These are phyloP conservation scores for Castanea sativa DNA, from an alignment of 306 rosid genomes.

Conservation along the genomic window DNA sequence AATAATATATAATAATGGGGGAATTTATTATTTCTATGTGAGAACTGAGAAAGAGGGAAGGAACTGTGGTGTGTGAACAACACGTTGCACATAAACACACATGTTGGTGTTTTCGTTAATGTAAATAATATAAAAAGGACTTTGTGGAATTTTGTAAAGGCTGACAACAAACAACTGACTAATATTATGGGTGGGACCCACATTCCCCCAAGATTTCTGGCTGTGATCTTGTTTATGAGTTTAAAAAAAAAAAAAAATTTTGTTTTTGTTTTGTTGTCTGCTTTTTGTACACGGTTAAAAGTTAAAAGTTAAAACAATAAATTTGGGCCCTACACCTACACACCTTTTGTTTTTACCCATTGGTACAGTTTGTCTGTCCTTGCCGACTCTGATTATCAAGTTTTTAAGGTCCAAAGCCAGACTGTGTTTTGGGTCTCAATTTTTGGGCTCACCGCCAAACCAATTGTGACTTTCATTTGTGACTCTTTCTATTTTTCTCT, in stretches of 20 bases:
- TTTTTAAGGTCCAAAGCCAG: no score
- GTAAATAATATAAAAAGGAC: no score
- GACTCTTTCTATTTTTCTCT: no score
- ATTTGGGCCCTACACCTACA: constrained; percentile 17
- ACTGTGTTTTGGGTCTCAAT: no score
- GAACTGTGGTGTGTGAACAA: background rate
- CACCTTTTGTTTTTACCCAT: background rate
- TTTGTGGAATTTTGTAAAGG: background rate
- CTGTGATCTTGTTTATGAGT: background rate
- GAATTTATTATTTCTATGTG: background rate
- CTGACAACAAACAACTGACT: background rate
- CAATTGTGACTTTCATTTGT: no score
- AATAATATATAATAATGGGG: background rate
- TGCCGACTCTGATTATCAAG: background rate
- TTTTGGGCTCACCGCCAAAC: no score
- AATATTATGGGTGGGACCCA: background rate
- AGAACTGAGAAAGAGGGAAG: no score
- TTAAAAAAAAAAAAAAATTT: no score
- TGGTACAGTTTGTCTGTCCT: background rate
- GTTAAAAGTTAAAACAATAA: background rate
- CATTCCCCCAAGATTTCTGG: constrained; percentile 10
- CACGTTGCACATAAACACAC: background rate
- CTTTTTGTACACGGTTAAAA: background rate
- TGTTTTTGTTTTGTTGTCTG: constrained; percentile 3
- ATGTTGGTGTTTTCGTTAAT: no score